phyloP scores from a whole-genome alignment of 2,329 filamentous ascomycete species.

The Aspergillus fumigatus region DNA sequence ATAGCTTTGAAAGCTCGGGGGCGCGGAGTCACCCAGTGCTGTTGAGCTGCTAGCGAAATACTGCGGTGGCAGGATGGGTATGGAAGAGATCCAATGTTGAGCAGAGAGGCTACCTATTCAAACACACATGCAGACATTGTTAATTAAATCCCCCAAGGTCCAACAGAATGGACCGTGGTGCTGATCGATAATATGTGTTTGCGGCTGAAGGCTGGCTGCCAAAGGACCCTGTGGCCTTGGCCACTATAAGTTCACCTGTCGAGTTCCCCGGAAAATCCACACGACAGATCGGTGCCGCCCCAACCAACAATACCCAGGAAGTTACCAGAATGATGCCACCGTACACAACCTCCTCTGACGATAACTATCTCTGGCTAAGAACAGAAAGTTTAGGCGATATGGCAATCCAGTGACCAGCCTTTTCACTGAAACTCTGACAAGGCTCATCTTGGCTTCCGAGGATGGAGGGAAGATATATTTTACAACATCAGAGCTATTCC shows the following conservation, averaged over 20 bases:
- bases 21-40: not conserved
- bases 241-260: not conserved
- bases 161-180: not conserved
- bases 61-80: not conserved
- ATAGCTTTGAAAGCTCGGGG: conserved; percentile 4
- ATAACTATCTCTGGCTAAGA: not conserved
- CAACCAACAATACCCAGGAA: not conserved
- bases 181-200: not conserved
- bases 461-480: not conserved
- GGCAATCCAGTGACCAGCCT: not conserved
- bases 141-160: not conserved
- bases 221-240: not conserved
- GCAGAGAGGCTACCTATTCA: not conserved
- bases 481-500: not conserved
- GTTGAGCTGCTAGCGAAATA: not conserved
- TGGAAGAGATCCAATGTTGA: not conserved
- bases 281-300: not conserved
- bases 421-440: not conserved
- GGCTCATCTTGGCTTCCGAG: not conserved
- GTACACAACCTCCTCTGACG: not conserved
- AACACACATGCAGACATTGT: not conserved
- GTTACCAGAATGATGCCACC: not conserved
- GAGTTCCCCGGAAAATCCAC: not conserved
- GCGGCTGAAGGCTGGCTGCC: not conserved
- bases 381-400: not conserved